Evolutionary conservation across 768 basidiomycete species (phyloP).

Genomic region (Hypholoma fasciculare): DNA sequence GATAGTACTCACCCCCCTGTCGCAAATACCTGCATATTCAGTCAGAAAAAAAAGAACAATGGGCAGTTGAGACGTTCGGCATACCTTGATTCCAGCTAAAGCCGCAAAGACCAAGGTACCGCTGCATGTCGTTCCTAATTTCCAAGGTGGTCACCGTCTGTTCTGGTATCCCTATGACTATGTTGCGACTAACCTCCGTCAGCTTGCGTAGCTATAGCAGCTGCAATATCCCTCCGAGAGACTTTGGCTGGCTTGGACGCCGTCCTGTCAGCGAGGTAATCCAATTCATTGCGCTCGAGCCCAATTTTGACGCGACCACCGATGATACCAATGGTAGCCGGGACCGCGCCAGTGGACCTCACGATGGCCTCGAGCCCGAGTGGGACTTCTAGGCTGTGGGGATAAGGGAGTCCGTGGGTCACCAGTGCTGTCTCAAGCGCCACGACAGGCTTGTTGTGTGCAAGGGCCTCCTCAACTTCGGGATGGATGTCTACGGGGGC

Average conservation of each 20-base stretch:
- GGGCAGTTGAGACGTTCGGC: not conserved
- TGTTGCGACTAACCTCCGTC: slow-evolving; percentile 61
- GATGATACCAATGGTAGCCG: slow-evolving; percentile 89
- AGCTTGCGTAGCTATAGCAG: slow-evolving; percentile 63
- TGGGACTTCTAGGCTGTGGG: slow-evolving; percentile 72
- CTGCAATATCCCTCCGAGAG: slow-evolving; percentile 78
- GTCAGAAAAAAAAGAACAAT: not conserved
- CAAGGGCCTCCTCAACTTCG: slow-evolving; percentile 82
- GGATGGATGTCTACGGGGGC: slow-evolving; percentile 69
- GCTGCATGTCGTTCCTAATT: slow-evolving; percentile 68
- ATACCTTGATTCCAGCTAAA: slow-evolving; percentile 83
- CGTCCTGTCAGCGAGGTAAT: slow-evolving; percentile 58
- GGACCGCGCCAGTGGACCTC: slow-evolving; percentile 72
- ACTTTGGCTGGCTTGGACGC: slow-evolving; percentile 54
- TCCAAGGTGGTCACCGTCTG: not conserved
- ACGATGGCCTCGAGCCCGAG: slow-evolving; percentile 73
- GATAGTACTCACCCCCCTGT: slow-evolving; percentile 79
- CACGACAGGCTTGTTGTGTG: slow-evolving; percentile 66
- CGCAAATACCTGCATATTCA: slow-evolving; percentile 64
- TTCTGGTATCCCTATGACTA: not conserved
- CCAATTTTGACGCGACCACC: slow-evolving; percentile 88
- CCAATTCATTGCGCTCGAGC: slow-evolving; percentile 61
- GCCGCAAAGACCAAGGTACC: slow-evolving; percentile 75
- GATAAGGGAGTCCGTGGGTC: slow-evolving; percentile 90
- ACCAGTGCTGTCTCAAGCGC: slow-evolving; percentile 92